These are phyloP conservation scores for Miamiensis avidus DNA, from an alignment of 169 alveolate species.

Conservation along the genomic window DNA sequence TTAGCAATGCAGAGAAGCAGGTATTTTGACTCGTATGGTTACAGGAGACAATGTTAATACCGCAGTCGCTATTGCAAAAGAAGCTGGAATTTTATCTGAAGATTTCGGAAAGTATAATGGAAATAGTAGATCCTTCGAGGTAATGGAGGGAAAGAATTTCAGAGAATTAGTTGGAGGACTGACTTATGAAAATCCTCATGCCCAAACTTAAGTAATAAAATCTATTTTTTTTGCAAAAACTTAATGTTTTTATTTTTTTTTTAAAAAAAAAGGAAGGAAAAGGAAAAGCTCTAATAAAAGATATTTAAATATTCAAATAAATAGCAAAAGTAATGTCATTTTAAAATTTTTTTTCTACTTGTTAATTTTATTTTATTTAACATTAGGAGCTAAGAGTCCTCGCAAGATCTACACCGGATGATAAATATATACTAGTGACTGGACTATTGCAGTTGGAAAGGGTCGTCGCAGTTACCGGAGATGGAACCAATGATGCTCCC, in stretches of 20 bases:
- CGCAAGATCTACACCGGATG: slow-evolving; percentile 87
- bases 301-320: slow-evolving; percentile 61
- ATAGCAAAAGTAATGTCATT: slow-evolving; percentile 24
- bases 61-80: slow-evolving; percentile 75
- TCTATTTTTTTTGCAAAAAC: not conserved
- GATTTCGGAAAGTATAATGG: not conserved
- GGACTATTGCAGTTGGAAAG: slow-evolving; percentile 67
- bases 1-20: slow-evolving; percentile 72
- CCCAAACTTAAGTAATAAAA: not conserved
- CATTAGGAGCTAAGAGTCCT: slow-evolving; percentile 65
- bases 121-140: slow-evolving; percentile 37
- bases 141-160: slow-evolving; percentile 73
- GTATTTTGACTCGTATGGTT: slow-evolving; percentile 71
- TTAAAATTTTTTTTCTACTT: too few relatives aligned
- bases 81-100: slow-evolving; percentile 64
- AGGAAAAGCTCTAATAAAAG: slow-evolving; percentile 53
- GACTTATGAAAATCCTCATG: slow-evolving; percentile 23
- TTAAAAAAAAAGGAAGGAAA: not conserved
- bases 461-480: slow-evolving; percentile 92
- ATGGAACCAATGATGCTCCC: slow-evolving; percentile 93
- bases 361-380: too few relatives aligned
- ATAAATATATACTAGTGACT: slow-evolving; percentile 73
- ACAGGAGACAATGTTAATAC: slow-evolving; percentile 81
- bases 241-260: too few relatives aligned
- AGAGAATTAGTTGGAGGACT: slow-evolving; percentile 70